A percentile compares a stretch with the other conserved stretches of the same genome.
Conservation (phyloP, 2,329 filamentous ascomycete genomes). For the Ophiostoma himal-ulmi region DNA sequence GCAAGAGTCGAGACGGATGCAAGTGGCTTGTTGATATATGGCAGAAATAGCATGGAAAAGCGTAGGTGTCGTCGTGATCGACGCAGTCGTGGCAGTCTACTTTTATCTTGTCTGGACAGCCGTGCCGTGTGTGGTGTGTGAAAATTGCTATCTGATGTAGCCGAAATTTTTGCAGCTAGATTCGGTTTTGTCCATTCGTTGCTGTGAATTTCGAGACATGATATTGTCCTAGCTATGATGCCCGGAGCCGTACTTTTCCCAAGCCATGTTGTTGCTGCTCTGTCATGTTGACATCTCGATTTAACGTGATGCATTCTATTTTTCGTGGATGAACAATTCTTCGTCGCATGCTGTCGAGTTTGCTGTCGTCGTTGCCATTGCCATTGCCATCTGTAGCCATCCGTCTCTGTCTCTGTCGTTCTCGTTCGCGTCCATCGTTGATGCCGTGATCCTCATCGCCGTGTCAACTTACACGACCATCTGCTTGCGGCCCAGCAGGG, state of each 20-base stretch:
- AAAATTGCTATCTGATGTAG: no score
- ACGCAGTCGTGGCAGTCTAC: background rate
- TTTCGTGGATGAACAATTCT: background rate
- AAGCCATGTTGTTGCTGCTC: background rate
- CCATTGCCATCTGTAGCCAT: background rate
- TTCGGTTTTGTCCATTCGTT: background rate
- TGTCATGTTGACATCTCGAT: background rate
- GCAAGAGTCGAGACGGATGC: background rate
- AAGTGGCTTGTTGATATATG: background rate
- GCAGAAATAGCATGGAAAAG: background rate
- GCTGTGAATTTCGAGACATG: background rate
- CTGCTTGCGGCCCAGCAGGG: slow-evolving; percentile 97
- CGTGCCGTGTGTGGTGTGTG: no score
- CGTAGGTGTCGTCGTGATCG: background rate
- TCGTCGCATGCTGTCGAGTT: background rate
- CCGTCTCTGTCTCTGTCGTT: background rate
- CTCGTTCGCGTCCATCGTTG: background rate
- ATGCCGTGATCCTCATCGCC: background rate
- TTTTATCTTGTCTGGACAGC: background rate
- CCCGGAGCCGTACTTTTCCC: background rate
- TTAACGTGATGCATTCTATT: background rate
- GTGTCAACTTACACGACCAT: slow-evolving; percentile 87
- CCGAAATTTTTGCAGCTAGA: no score
- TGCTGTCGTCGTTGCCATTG: background rate
- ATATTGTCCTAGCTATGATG: background rate